phyloP scores from a whole-genome alignment of 1,284 basidiomycete species.

The Spongispora temasekensis region DNA sequence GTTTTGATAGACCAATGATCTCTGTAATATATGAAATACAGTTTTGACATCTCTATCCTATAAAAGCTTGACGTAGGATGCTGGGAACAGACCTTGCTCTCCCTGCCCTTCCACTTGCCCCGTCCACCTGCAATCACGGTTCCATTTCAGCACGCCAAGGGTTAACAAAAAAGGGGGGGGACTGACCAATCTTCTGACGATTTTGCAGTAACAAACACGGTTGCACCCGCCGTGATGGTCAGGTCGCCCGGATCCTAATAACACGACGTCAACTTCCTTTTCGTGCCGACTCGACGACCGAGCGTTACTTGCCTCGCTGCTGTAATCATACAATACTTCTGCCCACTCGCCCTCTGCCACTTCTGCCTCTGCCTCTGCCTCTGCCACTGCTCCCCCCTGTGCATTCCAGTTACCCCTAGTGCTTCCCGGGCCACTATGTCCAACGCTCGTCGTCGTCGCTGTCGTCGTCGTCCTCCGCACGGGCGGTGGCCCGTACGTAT shows the following conservation, averaged over 20 bases:
- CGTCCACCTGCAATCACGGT: constrained; percentile 61
- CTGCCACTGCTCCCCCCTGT: neutral
- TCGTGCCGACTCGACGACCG: neutral
- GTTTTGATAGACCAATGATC: constrained; percentile 23
- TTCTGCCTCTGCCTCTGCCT: constrained; percentile 21
- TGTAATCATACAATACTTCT: constrained; percentile 75
- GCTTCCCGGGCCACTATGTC: neutral
- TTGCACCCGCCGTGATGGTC: constrained; percentile 51
- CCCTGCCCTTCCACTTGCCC: constrained; percentile 67
- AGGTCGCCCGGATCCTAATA: constrained; percentile 68
- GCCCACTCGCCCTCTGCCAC: constrained; percentile 68
- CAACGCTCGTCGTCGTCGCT: constrained; percentile 17
- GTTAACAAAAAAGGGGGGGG: neutral
- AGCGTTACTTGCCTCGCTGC: constrained; percentile 50
- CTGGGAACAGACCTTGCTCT: constrained; percentile 67
- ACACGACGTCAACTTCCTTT: neutral
- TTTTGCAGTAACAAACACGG: constrained; percentile 59
- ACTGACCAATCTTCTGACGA: constrained; percentile 75
- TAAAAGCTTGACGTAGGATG: constrained; percentile 69
- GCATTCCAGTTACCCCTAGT: neutral
- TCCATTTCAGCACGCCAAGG: neutral
- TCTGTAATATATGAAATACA: constrained; percentile 11
- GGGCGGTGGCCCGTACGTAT: constrained; percentile 59
- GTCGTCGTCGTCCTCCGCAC: constrained; percentile 33
- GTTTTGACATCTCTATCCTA: constrained; percentile 25